Evolutionary conservation across 106 monocot species (phyloP).

Genomic region (Allium fistulosum): DNA sequence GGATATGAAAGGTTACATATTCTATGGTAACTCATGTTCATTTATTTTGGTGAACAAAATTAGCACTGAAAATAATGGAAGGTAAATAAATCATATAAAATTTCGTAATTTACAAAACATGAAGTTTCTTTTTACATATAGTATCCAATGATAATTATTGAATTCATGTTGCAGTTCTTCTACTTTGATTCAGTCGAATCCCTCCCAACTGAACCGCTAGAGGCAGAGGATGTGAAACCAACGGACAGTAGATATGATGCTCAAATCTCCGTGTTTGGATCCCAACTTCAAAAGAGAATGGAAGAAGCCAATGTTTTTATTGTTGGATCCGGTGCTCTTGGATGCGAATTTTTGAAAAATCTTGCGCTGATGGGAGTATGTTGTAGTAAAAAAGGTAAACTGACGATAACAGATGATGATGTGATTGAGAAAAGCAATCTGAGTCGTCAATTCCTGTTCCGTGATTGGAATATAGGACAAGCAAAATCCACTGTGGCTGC

Average conservation of each 20-base stretch:
- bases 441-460: conserved; percentile 88
- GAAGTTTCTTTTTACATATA: too few relatives aligned
- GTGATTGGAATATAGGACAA: conserved; percentile 96
- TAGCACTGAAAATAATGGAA: too few relatives aligned
- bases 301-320: conserved; percentile 79
- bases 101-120: too few relatives aligned
- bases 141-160: too few relatives aligned
- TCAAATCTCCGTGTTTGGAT: conserved; percentile 62
- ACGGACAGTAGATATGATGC: conserved; percentile 54
- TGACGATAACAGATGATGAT: conserved; percentile 94
- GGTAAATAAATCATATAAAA: too few relatives aligned
- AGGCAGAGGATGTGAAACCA: conserved; percentile 40
- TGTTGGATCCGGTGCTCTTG: conserved; percentile 86
- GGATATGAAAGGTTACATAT: too few relatives aligned
- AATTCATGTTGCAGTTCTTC: conserved; percentile 41
- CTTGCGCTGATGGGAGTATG: conserved; percentile 89
- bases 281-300: conserved; percentile 64
- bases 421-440: conserved; percentile 98
- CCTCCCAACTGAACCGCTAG: conserved; percentile 47
- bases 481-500: conserved; percentile 94
- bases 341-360: conserved; percentile 94
- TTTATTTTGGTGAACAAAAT: too few relatives aligned
- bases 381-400: conserved; percentile 68
- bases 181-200: conserved; percentile 71
- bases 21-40: too few relatives aligned